Evolutionary conservation across 164 flowering plant genomes (phyloP).

Genomic region (Liriodendron chinense): DNA sequence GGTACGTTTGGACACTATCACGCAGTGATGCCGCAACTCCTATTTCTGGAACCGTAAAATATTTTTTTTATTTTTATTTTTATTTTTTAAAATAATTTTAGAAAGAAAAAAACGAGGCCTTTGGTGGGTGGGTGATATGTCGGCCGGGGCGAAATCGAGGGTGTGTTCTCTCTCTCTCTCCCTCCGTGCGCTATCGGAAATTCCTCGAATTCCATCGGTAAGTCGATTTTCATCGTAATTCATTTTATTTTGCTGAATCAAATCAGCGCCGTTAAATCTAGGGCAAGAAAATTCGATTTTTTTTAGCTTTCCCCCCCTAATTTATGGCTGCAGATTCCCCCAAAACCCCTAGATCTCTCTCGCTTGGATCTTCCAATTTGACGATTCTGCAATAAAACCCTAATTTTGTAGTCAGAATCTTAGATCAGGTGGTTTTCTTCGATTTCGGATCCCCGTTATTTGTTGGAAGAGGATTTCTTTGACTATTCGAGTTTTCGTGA

Average conservation of each 20-base stretch:
- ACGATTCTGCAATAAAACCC: not conserved
- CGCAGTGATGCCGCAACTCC: too few species aligned
- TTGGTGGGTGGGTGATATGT: conserved; percentile 9
- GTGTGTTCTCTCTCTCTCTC: conserved; percentile 4
- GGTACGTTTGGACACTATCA: too few species aligned
- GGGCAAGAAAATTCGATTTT: not conserved
- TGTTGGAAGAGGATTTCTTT: not conserved
- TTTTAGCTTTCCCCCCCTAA: not conserved
- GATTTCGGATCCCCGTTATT: not conserved
- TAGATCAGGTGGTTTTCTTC: conserved; percentile 8
- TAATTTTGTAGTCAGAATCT: conserved; percentile 4
- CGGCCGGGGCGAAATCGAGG: conserved; percentile 16
- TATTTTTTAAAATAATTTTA: not conserved
- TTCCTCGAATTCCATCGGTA: conserved; percentile 11
- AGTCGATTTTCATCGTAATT: not conserved
- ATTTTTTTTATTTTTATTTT: too few species aligned
- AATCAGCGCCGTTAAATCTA: not conserved
- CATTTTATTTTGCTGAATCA: not conserved
- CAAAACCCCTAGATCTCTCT: conserved; percentile 37
- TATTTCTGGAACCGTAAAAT: not conserved
- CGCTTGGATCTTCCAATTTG: not conserved
- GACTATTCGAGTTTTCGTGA: not conserved
- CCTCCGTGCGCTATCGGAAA: conserved; percentile 2
- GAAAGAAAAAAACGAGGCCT: not conserved
- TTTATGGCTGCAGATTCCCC: conserved; percentile 3